These are phyloP conservation scores for Austroboletus novae-zelandiae DNA, from an alignment of 1,284 basidiomycete species.

Conservation along the genomic window DNA sequence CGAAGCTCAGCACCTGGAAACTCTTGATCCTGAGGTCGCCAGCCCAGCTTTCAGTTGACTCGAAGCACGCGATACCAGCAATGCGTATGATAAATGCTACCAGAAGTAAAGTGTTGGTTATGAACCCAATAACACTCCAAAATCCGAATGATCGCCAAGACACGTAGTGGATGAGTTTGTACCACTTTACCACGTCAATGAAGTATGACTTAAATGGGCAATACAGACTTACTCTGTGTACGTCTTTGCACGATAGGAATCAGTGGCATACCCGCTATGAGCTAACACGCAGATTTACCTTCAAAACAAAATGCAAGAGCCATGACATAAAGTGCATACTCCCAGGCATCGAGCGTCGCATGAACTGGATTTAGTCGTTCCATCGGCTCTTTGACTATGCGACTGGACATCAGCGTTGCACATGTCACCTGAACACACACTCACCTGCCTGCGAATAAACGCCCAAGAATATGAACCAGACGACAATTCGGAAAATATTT, in stretches of 20 bases:
- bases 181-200: conserved; percentile 46
- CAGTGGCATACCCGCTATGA: conserved; percentile 2
- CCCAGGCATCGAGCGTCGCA: conserved; percentile 68
- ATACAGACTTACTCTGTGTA: conserved; percentile 53
- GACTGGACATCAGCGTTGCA: conserved; percentile 5
- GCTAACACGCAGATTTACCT: conserved; percentile 44
- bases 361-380: conserved; percentile 55
- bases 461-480: conserved; percentile 85
- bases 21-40: conserved; percentile 58
- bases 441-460: conserved; percentile 84
- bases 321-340: conserved; percentile 75
- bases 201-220: neutral
- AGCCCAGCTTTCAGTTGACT: conserved; percentile 39
- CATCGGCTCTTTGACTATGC: conserved; percentile 66
- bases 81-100: conserved; percentile 76
- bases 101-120: conserved; percentile 71
- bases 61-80: conserved; percentile 63
- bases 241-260: conserved; percentile 41
- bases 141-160: conserved; percentile 77
- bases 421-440: neutral
- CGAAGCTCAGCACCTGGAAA: conserved; percentile 86
- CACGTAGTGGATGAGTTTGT: conserved; percentile 61
- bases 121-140: conserved; percentile 72
- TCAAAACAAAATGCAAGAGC: conserved; percentile 74
- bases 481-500: conserved; percentile 68